phyloP scores from a whole-genome alignment of 805 yeast species.

The Tetrapisispora namnaoensis region DNA sequence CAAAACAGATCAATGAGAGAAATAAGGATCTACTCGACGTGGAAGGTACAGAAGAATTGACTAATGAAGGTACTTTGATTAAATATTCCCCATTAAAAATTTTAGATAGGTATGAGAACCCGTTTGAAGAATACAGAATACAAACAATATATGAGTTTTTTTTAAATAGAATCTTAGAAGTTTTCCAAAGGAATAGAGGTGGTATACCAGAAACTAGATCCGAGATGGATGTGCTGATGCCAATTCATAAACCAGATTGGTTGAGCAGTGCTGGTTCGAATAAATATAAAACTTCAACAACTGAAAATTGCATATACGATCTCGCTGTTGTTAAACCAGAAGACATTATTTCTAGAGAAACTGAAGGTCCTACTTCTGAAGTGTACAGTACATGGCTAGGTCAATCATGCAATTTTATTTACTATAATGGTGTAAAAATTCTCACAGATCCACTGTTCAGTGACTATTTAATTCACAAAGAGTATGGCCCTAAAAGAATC shows the following conservation, averaged over 20 bases:
- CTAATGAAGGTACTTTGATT: constrained; percentile 17
- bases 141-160: constrained; percentile 85
- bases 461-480: constrained; percentile 49
- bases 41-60: constrained; percentile 11
- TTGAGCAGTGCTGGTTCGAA: constrained; percentile 28
- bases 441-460: constrained; percentile 80
- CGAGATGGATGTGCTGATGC: constrained; percentile 47
- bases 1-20: constrained; percentile 42
- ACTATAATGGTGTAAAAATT: constrained; percentile 60
- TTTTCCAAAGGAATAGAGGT: constrained; percentile 55
- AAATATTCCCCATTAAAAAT: constrained; percentile 43
- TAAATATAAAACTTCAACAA: constrained; percentile 5
- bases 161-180: constrained; percentile 58
- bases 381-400: constrained; percentile 75
- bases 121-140: constrained; percentile 80
- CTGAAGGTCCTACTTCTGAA: not conserved
- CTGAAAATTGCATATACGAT: not conserved
- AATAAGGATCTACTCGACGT: constrained; percentile 12
- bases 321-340: not conserved
- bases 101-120: constrained; percentile 79
- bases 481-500: constrained; percentile 78
- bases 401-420: constrained; percentile 74
- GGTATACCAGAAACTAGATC: constrained; percentile 41
- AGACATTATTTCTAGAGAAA: not conserved
- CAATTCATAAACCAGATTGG: constrained; percentile 49